A percentile compares a stretch with the other conserved stretches of the same genome.
Conservation (phyloP, 352 stramenopile species). For the Thalassiosira pacifica region DNA sequence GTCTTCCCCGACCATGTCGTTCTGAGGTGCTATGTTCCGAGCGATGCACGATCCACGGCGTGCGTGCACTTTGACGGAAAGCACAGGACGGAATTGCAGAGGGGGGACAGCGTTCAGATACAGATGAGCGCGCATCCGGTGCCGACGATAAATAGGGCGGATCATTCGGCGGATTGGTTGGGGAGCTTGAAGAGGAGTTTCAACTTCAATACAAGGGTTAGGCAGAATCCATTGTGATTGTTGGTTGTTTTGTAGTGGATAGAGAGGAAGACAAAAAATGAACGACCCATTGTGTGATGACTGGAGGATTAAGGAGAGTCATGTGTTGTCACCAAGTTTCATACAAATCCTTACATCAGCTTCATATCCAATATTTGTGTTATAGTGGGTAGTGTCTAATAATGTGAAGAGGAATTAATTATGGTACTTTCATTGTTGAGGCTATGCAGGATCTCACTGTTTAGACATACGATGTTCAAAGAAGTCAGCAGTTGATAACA, state of each 20-base stretch:
- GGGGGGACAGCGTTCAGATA: conserved; percentile 84
- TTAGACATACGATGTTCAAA: too few relatives aligned
- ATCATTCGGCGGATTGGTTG: conserved; percentile 85
- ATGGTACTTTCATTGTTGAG: too few relatives aligned
- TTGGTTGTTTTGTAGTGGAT: neutral
- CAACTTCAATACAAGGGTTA: conserved; percentile 83
- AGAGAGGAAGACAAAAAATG: neutral
- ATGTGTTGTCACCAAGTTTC: neutral
- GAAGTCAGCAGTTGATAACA: too few relatives aligned
- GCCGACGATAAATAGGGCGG: conserved; percentile 81
- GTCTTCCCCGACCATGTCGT: conserved; percentile 87
- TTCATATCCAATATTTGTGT: neutral
- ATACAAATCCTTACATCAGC: neutral
- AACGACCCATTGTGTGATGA: too few relatives aligned
- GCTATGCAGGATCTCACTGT: too few relatives aligned
- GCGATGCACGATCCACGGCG: conserved; percentile 77
- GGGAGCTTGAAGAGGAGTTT: conserved; percentile 83
- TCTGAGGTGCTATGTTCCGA: conserved; percentile 79
- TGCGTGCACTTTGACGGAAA: conserved; percentile 87
- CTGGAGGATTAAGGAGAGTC: too few relatives aligned
- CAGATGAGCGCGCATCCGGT: conserved; percentile 84
- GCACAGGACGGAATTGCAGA: conserved; percentile 74
- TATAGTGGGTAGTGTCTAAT: too few relatives aligned
- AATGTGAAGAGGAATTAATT: too few relatives aligned
- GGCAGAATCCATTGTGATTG: conserved; percentile 76